phyloP scores from a whole-genome alignment of 345 rosid genomes.

The Heritiera fomes region DNA sequence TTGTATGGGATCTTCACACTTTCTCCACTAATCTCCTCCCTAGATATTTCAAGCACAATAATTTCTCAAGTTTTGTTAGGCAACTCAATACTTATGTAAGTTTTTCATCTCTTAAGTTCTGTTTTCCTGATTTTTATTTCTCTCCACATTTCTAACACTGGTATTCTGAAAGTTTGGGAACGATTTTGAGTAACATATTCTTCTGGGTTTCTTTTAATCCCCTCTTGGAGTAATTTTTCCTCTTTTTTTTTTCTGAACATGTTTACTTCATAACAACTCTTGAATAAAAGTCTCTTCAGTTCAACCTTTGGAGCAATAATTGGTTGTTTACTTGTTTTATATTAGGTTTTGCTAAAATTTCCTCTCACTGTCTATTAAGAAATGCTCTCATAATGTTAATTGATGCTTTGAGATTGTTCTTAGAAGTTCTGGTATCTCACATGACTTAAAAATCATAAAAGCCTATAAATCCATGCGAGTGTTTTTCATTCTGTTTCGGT shows the following conservation, averaged over 20 bases:
- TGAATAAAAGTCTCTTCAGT: not conserved
- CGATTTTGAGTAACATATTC: no score
- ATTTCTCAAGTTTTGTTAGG: constrained; percentile 89
- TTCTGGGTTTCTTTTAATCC: not conserved
- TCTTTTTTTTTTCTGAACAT: not conserved
- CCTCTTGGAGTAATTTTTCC: not conserved
- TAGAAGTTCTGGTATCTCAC: not conserved
- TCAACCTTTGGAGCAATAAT: not conserved
- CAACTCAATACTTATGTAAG: constrained; percentile 91
- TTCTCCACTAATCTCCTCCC: constrained; percentile 72
- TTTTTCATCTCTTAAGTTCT: not conserved
- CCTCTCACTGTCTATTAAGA: not conserved
- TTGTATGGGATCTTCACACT: constrained; percentile 75
- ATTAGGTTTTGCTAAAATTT: not conserved
- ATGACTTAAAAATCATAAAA: constrained; percentile 5
- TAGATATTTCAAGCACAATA: constrained; percentile 84
- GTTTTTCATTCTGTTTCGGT: not conserved
- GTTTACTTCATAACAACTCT: not conserved
- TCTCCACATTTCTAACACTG: not conserved
- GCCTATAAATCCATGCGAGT: not conserved
- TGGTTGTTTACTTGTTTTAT: not conserved
- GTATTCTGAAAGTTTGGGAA: no score
- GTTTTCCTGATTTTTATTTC: constrained; percentile 29
- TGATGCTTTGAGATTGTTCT: constrained; percentile 3
- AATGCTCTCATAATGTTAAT: not conserved